Percentiles rank a stretch among this genome's conserved stretches.
These are phyloP conservation scores for Rhizopus delemar DNA, from an alignment of 371 early-diverging fungal species.

Conservation along the genomic window DNA sequence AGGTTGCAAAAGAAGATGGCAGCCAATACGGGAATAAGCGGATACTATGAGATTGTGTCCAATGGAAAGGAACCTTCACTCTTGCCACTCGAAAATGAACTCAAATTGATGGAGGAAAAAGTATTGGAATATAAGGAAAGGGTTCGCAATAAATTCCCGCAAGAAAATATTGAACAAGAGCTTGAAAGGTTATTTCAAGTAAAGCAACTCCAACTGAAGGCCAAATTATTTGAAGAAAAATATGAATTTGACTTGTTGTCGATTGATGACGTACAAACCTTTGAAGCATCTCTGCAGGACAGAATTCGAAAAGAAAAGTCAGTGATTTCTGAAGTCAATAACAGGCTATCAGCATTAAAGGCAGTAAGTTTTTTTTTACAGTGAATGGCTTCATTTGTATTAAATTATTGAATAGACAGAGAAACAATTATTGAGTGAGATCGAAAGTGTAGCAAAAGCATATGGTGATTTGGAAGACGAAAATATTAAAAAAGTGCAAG, in stretches of 20 bases:
- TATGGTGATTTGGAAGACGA: slow-evolving; percentile 83
- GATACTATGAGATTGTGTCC: slow-evolving; percentile 19
- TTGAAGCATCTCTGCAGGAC: slow-evolving; percentile 30
- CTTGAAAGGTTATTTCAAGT: slow-evolving; percentile 7
- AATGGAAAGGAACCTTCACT: slow-evolving; percentile 18
- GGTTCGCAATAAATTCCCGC: neutral
- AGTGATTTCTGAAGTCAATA: slow-evolving; percentile 11
- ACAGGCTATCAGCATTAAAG: slow-evolving; percentile 16
- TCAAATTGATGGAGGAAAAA: slow-evolving; percentile 16
- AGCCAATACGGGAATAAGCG: slow-evolving; percentile 17
- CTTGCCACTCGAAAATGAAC: slow-evolving; percentile 15
- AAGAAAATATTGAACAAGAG: slow-evolving; percentile 12
- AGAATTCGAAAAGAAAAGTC: slow-evolving; percentile 26
- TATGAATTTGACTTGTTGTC: slow-evolving; percentile 25
- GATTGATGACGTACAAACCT: slow-evolving; percentile 6
- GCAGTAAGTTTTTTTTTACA: slow-evolving; percentile 12
- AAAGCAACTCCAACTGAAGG: slow-evolving; percentile 18
- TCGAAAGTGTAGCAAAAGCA: slow-evolving; percentile 80
- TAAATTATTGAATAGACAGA: slow-evolving; percentile 36
- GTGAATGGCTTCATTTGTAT: neutral
- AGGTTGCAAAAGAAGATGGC: slow-evolving; percentile 22
- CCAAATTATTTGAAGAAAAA: slow-evolving; percentile 17
- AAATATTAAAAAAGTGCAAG: slow-evolving; percentile 71
- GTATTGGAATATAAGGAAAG: slow-evolving; percentile 8
- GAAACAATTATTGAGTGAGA: slow-evolving; percentile 69